phyloP scores from a whole-genome alignment of 257 asterid species.

The Solanum verrucosum region DNA sequence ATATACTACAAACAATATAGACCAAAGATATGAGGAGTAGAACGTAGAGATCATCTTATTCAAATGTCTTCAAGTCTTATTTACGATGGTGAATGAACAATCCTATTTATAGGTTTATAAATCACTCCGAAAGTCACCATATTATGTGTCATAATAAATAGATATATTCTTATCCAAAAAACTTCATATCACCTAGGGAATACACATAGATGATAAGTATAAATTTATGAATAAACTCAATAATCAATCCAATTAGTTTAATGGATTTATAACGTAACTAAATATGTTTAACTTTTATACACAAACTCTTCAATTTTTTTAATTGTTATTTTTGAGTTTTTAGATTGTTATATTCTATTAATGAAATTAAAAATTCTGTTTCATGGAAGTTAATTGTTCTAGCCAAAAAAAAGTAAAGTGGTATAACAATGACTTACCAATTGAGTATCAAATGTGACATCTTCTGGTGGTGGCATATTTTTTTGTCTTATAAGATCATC shows the following conservation, averaged over 20 bases:
- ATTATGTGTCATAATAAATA: background rate
- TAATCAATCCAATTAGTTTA: too few species aligned
- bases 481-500: background rate
- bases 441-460: background rate
- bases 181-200: background rate
- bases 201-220: too few species aligned
- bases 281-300: background rate
- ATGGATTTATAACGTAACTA: too few species aligned
- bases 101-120: too few species aligned
- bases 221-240: background rate
- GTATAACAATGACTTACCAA: background rate
- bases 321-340: background rate
- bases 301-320: background rate
- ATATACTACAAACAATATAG: background rate
- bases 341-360: background rate
- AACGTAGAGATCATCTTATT: background rate
- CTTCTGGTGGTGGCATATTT: background rate
- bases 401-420: background rate
- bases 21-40: background rate
- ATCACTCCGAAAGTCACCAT: background rate
- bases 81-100: background rate
- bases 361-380: background rate
- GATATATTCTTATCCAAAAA: too few species aligned
- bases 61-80: background rate
- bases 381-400: background rate